phyloP scores from a whole-genome alignment of 2,329 filamentous ascomycete species.

The Penicillium sp. region DNA sequence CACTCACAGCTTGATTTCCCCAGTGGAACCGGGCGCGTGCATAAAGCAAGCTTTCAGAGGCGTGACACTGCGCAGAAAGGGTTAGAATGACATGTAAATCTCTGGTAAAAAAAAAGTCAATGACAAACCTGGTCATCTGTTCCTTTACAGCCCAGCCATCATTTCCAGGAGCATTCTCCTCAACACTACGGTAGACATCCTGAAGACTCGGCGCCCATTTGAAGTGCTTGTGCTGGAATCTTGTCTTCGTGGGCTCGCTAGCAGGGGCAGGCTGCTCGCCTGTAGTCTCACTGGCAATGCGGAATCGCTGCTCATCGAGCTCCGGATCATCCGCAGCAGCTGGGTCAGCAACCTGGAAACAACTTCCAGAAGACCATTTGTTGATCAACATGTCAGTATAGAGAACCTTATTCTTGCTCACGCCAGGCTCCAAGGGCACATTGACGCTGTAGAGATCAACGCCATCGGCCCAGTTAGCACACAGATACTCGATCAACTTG shows the following conservation, averaged over 20 bases:
- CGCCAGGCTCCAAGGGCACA: conserved; percentile 75
- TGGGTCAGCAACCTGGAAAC: conserved; percentile 75
- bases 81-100: background rate
- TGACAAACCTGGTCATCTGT: conserved; percentile 72
- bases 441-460: conserved; percentile 91
- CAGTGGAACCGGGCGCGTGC: conserved; percentile 64
- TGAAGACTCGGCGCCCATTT: conserved; percentile 88
- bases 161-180: conserved; percentile 72
- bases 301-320: conserved; percentile 70
- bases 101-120: background rate
- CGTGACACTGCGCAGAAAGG: conserved; percentile 64
- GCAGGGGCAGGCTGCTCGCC: conserved; percentile 25
- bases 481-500: conserved; percentile 74
- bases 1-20: conserved; percentile 82
- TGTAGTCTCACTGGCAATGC: conserved; percentile 58
- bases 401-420: conserved; percentile 69
- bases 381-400: conserved; percentile 89
- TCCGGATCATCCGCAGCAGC: conserved; percentile 58
- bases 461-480: conserved; percentile 67
- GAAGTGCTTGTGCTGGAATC: conserved; percentile 80
- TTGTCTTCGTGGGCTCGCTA: conserved; percentile 28
- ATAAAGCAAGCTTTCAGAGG: conserved; percentile 91
- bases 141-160: conserved; percentile 93
- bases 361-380: conserved; percentile 79
- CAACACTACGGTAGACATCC: conserved; percentile 85